Evolutionary conservation across 2,329 filamentous ascomycete species (phyloP), one percentile per base, ranked within the genome.

Genomic region (Aspergillus sp.): DNA sequence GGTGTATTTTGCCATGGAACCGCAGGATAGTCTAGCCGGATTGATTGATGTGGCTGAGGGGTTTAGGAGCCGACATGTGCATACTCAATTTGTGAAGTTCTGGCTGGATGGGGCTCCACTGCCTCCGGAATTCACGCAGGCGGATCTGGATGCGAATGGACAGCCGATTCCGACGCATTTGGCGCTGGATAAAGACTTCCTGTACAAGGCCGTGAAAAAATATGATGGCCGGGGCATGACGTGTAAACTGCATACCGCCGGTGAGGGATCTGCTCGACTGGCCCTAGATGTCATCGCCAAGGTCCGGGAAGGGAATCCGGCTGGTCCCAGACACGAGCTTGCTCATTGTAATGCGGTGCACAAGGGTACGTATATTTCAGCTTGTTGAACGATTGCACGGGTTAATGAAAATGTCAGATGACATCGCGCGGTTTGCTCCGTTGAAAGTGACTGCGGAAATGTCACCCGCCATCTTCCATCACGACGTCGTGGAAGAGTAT

Each of bases 381-480:
- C 1, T 12, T 30, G 8, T 9, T 10, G 28, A 10, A 21, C 2
- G 19, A 21, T 21, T 21, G 19, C 19, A 21, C 19, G 19, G 19
- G 19, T 21, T 21, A 21, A 21, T 21, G 19, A 21, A 21, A 21
- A 3, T 21, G 19, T 21, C 41, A 69, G 67, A 69, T 50, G 74
- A 76, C 43, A 67, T 69, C 54, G 30, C 65, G 5, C 71, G 72
- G 19, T 74, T 72, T 55, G 51, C 59, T n/a, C 39, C 58, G 21
- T 64, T 72, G 8, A 67, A 69, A 39, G 65, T 75, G 17, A 76
- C 74, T 1, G 74, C 74, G 12, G 74, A 76, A 50, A 75, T 75
- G 71, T 63, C 61, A 17, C 61, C 61, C 8, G 58, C 58, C 9
- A 51, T 55, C 13, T 56, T 55, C 25, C 51, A 55, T 32, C 43